Percentiles rank a stretch among this genome's conserved stretches.
Conservation (phyloP, 2,329 filamentous ascomycete genomes). For the Penicillium palitans region DNA sequence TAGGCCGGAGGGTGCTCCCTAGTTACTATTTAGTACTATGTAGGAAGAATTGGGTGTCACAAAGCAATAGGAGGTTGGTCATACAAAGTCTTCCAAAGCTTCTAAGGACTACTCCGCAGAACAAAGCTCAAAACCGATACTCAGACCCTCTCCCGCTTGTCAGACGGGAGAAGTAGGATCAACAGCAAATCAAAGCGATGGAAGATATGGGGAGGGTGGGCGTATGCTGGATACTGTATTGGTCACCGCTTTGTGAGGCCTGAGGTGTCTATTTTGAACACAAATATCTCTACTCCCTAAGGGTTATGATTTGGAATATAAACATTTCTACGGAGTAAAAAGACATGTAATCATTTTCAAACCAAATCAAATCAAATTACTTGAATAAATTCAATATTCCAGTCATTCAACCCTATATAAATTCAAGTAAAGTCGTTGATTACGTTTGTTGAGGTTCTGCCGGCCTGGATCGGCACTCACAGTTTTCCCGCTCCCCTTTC, state of each 20-base stretch:
- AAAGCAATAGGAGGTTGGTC: not conserved
- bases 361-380: not conserved
- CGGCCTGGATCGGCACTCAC: constrained; percentile 26
- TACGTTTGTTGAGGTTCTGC: constrained; percentile 20
- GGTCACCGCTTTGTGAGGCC: constrained; percentile 11
- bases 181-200: not conserved
- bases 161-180: not conserved
- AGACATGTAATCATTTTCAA: not conserved
- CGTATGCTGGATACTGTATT: not conserved
- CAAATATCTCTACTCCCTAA: not conserved
- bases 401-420: not conserved
- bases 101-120: not conserved
- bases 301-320: not conserved
- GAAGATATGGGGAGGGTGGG: not conserved
- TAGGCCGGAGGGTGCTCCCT: not conserved
- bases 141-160: not conserved
- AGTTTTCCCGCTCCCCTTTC: constrained; percentile 33
- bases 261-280: constrained; percentile 7
- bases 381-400: not conserved
- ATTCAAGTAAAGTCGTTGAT: not conserved
- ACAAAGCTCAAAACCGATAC: not conserved
- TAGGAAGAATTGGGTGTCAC: not conserved
- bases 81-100: not conserved
- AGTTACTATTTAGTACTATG: too few species aligned
- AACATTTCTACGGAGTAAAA: not conserved